Conservation (phyloP, 2,329 filamentous ascomycete genomes). For the Chaetomiaceae sp. region DNA sequence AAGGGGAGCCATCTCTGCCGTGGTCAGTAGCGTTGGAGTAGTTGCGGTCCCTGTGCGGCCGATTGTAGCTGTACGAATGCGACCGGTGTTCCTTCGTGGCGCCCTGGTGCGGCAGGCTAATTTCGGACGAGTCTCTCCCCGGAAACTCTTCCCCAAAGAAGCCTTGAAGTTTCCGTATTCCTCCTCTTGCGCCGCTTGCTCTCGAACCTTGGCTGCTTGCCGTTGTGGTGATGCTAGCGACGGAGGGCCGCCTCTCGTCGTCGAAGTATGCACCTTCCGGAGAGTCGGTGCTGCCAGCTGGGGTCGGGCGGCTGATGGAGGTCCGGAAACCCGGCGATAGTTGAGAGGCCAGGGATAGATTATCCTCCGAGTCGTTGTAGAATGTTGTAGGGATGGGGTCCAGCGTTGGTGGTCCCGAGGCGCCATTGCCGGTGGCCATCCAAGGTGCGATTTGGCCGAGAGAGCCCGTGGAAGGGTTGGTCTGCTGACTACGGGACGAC, state of each 20-base stretch:
- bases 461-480: conserved; percentile 52
- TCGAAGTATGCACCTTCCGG: conserved; percentile 57
- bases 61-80: conserved; percentile 58
- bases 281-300: conserved; percentile 51
- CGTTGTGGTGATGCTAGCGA: conserved; percentile 76
- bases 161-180: conserved; percentile 78
- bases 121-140: conserved; percentile 68
- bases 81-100: conserved; percentile 58
- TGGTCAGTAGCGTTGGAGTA: conserved; percentile 73
- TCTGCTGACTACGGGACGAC: conserved; percentile 52
- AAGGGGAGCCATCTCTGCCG: conserved; percentile 69
- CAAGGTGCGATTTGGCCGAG: conserved; percentile 55
- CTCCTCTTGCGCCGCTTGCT: conserved; percentile 63
- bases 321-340: conserved; percentile 67
- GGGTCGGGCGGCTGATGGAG: conserved; percentile 38
- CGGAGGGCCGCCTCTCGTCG: conserved; percentile 79
- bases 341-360: conserved; percentile 57
- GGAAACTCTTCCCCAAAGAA: conserved; percentile 91
- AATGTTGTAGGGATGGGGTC: conserved; percentile 53
- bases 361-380: conserved; percentile 72
- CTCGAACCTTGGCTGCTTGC: conserved; percentile 82
- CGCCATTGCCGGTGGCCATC: conserved; percentile 43
- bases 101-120: conserved; percentile 52
- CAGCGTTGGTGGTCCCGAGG: conserved; percentile 34
- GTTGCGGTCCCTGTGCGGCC: conserved; percentile 67